Percentiles rank a stretch among this genome's conserved stretches.
phyloP scores from a whole-genome alignment of 2,329 filamentous ascomycete species.

The Aspergillus persii region DNA sequence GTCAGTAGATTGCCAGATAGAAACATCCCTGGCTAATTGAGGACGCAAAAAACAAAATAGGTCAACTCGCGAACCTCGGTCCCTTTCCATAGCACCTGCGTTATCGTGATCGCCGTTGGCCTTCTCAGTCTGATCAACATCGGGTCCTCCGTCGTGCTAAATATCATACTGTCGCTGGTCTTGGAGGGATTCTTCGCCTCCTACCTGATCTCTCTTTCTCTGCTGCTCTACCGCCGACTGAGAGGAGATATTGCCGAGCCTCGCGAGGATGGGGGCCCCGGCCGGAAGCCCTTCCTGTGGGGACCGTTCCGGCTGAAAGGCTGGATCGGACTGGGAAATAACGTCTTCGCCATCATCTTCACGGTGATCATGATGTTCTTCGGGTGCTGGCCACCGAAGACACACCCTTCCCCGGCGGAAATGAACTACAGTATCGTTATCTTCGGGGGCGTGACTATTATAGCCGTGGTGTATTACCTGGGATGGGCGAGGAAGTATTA shows the following conservation, averaged over 20 bases:
- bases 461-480: constrained; percentile 40
- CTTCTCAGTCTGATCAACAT: constrained; percentile 52
- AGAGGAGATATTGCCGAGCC: constrained; percentile 30
- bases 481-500: constrained; percentile 33
- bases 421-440: constrained; percentile 52
- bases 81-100: constrained; percentile 26
- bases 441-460: constrained; percentile 37
- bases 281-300: constrained; percentile 19
- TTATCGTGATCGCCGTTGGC: constrained; percentile 23
- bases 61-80: constrained; percentile 5
- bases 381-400: constrained; percentile 45
- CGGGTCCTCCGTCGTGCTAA: constrained; percentile 49
- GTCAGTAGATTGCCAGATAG: constrained; percentile 13
- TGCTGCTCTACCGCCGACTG: constrained; percentile 44
- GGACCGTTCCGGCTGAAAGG: constrained; percentile 37
- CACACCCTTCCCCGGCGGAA: constrained; percentile 23
- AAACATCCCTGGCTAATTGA: too few species aligned
- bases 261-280: constrained; percentile 27
- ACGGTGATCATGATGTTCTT: constrained; percentile 47
- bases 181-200: constrained; percentile 47
- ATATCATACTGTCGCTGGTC: constrained; percentile 50
- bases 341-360: constrained; percentile 44
- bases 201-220: constrained; percentile 48
- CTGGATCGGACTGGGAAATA: constrained; percentile 41
- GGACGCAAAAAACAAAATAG: background rate